Evolutionary conservation across 306 rosid genomes (phyloP), one percentile per base, ranked within the genome.

Genomic region (Cucumis cinereus): DNA sequence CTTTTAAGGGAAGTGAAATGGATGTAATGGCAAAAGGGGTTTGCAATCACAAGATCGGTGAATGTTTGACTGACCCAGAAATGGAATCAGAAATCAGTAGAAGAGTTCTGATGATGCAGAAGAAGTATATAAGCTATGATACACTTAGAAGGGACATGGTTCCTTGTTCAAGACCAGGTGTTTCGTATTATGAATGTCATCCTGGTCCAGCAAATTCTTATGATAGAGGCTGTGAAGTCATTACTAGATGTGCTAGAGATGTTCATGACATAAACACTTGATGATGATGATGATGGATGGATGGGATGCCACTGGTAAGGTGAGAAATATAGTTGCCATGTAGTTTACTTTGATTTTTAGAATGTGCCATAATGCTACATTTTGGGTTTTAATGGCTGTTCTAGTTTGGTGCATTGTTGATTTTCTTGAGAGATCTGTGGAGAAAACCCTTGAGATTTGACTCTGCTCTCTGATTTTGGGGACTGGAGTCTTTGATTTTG

Each of bases 121-220:
- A 80, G 81, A 94, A 61, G 84, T 94, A 81, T 75, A 91, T 94
- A 55, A 94, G 98, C 87, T 94, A 94, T 54, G 97, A 80, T 23
- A 94, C 98, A 7, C 90, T 94, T 43, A 94, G 69, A 77, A 89
- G 90, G 75, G 97, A 92, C 76, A 87, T 86, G 91, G 88, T 87
- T 78, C 98, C 98, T 0, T 94, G 98, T 77, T 89, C 70, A 49
- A 90, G 61, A 33, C 81, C 92, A 17, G 98, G 98, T 5, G 93
- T 90, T 90, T 88, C 98, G 2, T 94, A 94, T 85, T 94, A 94
- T 79, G 88, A 88, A 75, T 94, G 98, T 52, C 89, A 91, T 79
- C 77, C 86, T 64, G 87, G 79, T 16, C 86, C 33, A 49, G 97
- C 91, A 3, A 85, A 94, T 79, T 93, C 89, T 57, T 94, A 94